Evolutionary conservation across 2,329 filamentous ascomycete genomes (phyloP), one percentile per base, ranked within the genome.

Genomic region (Aspergillus thermomutatus): DNA sequence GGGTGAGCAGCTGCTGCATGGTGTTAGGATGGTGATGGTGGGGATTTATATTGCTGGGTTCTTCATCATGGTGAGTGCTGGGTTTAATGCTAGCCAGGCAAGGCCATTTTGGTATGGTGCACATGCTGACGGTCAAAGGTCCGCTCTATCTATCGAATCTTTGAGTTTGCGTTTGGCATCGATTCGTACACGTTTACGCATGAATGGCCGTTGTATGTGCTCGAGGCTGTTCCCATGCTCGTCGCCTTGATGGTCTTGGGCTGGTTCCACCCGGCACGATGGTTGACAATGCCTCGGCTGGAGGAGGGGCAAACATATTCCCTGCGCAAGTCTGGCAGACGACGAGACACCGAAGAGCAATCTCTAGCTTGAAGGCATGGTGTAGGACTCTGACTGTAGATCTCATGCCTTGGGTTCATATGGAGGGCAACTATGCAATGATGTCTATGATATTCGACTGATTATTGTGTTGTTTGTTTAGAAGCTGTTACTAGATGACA

Each of bases 121-220:
- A 6, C 3, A 3, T 7, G 19, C 17, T 31, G 1, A 6, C 4
- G 14, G 10, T 2, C n/a, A 2, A 67, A 82, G 70, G 59, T 81
- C 3, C 79, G 81, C 14, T 82, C 78, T n/a, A 72, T 82, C 27
- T 84, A 80, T 58, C 77, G 81, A n/a, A 76, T 80, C 3, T 73
- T 80, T 49, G 81, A 84, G 60, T 83, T 83, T 57, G 76, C 78
- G 0, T 73, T 81, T 37, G 81, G 81, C 0, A 79, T 78, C n/a
- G 68, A 80, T 6, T 74, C 77, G 17, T 83, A 83, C 60, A 69
- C 79, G 1, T 80, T 82, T 61, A 72, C 65, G 3, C 76, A 80
- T 23, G 81, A 83, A 59, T 83, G 81, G 77, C 77, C 79, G 27
- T 79, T 83, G 55, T 83, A 80, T 72, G 73, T 76, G 2, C 78